These are phyloP conservation scores for Exutisphaerella laricina DNA, from an alignment of 2,329 filamentous ascomycete genomes.

Conservation along the genomic window DNA sequence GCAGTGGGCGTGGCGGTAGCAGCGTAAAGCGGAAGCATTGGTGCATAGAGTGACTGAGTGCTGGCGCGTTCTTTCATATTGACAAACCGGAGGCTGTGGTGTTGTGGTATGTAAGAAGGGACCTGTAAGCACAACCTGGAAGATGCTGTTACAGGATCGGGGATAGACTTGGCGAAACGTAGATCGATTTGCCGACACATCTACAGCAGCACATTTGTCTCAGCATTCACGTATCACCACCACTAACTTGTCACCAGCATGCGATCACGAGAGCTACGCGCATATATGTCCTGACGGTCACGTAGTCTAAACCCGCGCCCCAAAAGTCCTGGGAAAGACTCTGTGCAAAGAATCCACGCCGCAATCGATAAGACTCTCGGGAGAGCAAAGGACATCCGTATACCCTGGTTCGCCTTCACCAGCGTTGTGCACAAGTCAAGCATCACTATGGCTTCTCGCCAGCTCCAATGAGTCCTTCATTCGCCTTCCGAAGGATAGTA, in stretches of 20 bases:
- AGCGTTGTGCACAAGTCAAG: neutral
- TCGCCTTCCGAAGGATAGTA: conserved; percentile 6
- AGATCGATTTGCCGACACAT: neutral
- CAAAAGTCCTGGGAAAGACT: neutral
- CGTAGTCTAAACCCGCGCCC: neutral
- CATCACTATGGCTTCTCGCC: neutral
- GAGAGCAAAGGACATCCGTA: neutral
- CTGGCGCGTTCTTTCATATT: too few relatives aligned
- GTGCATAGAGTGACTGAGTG: too few relatives aligned
- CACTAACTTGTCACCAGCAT: neutral
- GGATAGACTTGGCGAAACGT: neutral
- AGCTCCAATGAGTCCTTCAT: conserved; percentile 6
- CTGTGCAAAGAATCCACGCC: neutral
- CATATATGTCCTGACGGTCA: neutral
- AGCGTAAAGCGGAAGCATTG: too few relatives aligned
- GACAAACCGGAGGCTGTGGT: too few relatives aligned
- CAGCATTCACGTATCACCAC: neutral
- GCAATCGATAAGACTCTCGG: conserved; percentile 3
- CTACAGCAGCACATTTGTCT: neutral
- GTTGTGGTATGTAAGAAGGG: too few relatives aligned
- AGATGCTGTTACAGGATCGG: neutral
- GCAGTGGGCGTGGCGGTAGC: too few relatives aligned
- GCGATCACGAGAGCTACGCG: conserved; percentile 2
- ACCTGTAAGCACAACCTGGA: neutral
- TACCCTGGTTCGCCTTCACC: neutral